phyloP scores from a whole-genome alignment of 2,329 filamentous ascomycete genomes.

The Cladosporium sp. region DNA sequence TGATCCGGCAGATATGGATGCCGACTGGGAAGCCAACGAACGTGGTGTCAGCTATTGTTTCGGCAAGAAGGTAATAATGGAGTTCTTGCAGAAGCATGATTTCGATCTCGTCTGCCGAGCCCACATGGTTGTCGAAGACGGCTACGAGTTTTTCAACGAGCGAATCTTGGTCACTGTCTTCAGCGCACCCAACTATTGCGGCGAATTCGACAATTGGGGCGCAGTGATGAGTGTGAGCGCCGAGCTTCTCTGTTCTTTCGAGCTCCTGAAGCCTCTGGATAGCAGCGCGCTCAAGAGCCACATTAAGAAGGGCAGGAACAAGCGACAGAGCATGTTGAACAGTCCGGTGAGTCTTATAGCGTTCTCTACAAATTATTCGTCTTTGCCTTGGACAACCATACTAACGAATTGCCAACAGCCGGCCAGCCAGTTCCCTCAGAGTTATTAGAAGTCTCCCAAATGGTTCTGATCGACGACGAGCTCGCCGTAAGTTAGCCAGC shows the following conservation, averaged over 20 bases:
- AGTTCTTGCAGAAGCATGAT: constrained; percentile 89
- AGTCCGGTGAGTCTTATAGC: constrained; percentile 69
- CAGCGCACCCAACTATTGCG: constrained; percentile 96
- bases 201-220: constrained; percentile 98
- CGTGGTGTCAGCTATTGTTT: constrained; percentile 97
- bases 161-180: constrained; percentile 93
- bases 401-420: constrained; percentile 33
- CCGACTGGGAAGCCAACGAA: constrained; percentile 95
- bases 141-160: constrained; percentile 98
- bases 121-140: constrained; percentile 98
- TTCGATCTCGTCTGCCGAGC: constrained; percentile 96
- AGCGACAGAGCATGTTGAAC: constrained; percentile 90
- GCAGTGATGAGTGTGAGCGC: constrained; percentile 96
- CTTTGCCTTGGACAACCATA: neutral
- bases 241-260: constrained; percentile 92
- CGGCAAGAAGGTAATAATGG: constrained; percentile 94
- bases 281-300: constrained; percentile 95
- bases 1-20: constrained; percentile 93
- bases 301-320: constrained; percentile 96
- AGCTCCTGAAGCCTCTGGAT: constrained; percentile 91
- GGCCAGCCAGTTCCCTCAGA: constrained; percentile 46
- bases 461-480: neutral
- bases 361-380: constrained; percentile 12
- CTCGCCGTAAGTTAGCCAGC: too few species aligned
- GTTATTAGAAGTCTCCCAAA: constrained; percentile 34